phyloP scores from a whole-genome alignment of 768 basidiomycete genomes.

The Atractiella rhizophila region DNA sequence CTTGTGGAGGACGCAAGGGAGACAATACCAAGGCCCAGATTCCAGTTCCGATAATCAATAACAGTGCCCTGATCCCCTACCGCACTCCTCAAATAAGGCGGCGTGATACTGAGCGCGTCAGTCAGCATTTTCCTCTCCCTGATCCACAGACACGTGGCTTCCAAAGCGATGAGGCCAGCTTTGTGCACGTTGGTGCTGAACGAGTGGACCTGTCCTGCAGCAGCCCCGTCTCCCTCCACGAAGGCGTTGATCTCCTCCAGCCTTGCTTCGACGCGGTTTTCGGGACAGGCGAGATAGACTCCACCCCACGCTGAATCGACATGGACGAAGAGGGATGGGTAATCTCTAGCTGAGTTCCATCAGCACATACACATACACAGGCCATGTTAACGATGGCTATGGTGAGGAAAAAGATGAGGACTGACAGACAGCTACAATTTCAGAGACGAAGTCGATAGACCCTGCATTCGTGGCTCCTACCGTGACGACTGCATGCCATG shows the following conservation, averaged over 20 bases:
- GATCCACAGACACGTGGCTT: conserved; percentile 27
- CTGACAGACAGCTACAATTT: conserved; percentile 46
- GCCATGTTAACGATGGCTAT: conserved; percentile 62
- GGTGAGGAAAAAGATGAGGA: conserved; percentile 4
- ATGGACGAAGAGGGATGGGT: conserved; percentile 55
- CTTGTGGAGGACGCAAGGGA: no score
- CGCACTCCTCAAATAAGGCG: conserved; percentile 52
- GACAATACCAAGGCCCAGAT: conserved; percentile 20
- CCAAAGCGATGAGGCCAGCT: conserved; percentile 14
- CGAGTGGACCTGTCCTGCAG: conserved; percentile 35
- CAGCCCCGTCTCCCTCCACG: no score
- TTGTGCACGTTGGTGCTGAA: conserved; percentile 87
- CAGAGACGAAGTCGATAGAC: conserved; percentile 50
- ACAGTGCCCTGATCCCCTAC: conserved; percentile 61
- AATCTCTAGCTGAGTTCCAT: conserved; percentile 36
- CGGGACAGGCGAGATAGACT: conserved; percentile 49
- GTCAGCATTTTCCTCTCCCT: conserved; percentile 45
- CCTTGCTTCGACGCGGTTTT: conserved; percentile 36
- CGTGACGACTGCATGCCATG: conserved; percentile 38
- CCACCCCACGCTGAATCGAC: conserved; percentile 86
- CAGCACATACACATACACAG: no score
- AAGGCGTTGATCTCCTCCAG: conserved; percentile 54
- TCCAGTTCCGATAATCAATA: conserved; percentile 35
- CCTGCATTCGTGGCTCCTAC: conserved; percentile 78
- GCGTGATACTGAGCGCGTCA: conserved; percentile 61